Percentiles rank a stretch among this genome's conserved stretches.
phyloP scores from a whole-genome alignment of 352 stramenopile genomes.

The Phytopythium helicoides region DNA sequence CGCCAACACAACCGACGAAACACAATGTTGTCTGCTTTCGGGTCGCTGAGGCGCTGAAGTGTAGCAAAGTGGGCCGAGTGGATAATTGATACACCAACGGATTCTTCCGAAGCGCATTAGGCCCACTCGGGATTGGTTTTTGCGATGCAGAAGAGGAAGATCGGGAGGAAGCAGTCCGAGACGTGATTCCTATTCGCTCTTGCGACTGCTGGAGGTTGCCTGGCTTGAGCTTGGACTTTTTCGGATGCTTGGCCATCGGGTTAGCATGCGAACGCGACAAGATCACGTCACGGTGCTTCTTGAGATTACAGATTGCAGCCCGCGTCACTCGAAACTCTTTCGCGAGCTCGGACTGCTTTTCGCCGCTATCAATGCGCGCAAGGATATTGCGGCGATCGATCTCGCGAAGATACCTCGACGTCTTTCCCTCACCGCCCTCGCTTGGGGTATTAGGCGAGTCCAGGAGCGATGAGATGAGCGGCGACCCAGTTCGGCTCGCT shows the following conservation, averaged over 20 bases:
- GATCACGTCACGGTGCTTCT: conserved; percentile 41
- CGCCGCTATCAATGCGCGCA: conserved; percentile 30
- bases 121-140: neutral
- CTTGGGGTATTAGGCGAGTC: neutral
- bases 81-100: neutral
- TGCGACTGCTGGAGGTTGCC: neutral
- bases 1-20: conserved; percentile 29
- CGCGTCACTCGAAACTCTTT: conserved; percentile 62
- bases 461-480: too few relatives aligned
- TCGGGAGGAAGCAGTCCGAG: too few relatives aligned
- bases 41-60: conserved; percentile 6
- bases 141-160: neutral
- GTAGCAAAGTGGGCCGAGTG: neutral
- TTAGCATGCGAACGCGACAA: conserved; percentile 40
- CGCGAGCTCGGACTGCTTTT: conserved; percentile 45
- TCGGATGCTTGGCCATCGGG: conserved; percentile 46
- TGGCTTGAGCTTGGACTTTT: conserved; percentile 15
- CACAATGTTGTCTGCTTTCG: conserved; percentile 8
- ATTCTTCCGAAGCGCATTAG: neutral
- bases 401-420: conserved; percentile 40
- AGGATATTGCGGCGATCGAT: conserved; percentile 47
- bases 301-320: conserved; percentile 55
- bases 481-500: too few relatives aligned
- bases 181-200: neutral
- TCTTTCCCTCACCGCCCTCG: conserved; percentile 11